Conservation (phyloP, 2,329 filamentous ascomycete genomes). For the Colletotrichum chrysophilum region DNA sequence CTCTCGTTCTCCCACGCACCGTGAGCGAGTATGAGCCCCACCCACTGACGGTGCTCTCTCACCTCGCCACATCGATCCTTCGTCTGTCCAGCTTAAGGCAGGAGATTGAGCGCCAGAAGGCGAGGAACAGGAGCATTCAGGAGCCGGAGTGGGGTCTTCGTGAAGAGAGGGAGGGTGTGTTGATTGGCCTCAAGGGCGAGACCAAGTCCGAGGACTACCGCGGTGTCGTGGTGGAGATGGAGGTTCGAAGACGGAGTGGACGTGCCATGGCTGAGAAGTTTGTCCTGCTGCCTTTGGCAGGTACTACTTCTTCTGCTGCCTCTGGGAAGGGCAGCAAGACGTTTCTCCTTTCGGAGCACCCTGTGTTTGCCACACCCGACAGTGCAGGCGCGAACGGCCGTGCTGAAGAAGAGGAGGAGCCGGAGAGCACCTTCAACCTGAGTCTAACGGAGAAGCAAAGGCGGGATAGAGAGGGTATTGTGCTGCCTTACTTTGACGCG, state of each 20-base stretch:
- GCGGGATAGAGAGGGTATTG: conserved; percentile 83
- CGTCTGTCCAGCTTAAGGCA: conserved; percentile 76
- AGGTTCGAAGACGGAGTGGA: conserved; percentile 84
- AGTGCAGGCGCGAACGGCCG: conserved; percentile 35
- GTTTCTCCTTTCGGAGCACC: conserved; percentile 77
- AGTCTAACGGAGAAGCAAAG: conserved; percentile 91
- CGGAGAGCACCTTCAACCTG: conserved; percentile 82
- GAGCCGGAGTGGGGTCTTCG: conserved; percentile 81
- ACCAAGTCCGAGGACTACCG: conserved; percentile 42
- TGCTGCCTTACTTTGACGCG: conserved; percentile 95
- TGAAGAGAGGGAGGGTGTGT: conserved; percentile 78
- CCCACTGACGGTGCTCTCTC: conserved; percentile 75
- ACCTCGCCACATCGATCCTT: conserved; percentile 89
- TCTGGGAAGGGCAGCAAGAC: conserved; percentile 37
- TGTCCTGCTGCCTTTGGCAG: conserved; percentile 44
- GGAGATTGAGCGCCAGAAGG: conserved; percentile 75
- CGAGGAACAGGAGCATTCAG: conserved; percentile 74
- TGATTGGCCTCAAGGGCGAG: conserved; percentile 67
- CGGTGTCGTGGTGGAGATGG: conserved; percentile 80
- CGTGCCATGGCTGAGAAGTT: conserved; percentile 75
- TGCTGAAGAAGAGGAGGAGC: conserved; percentile 51
- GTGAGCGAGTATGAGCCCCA: conserved; percentile 66
- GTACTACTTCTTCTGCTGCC: neutral
- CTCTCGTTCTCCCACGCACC: conserved; percentile 51
- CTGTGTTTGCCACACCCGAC: conserved; percentile 63